Evolutionary conservation across 2,329 filamentous ascomycete species (phyloP).

Genomic region (Pseudocercospora vitis): DNA sequence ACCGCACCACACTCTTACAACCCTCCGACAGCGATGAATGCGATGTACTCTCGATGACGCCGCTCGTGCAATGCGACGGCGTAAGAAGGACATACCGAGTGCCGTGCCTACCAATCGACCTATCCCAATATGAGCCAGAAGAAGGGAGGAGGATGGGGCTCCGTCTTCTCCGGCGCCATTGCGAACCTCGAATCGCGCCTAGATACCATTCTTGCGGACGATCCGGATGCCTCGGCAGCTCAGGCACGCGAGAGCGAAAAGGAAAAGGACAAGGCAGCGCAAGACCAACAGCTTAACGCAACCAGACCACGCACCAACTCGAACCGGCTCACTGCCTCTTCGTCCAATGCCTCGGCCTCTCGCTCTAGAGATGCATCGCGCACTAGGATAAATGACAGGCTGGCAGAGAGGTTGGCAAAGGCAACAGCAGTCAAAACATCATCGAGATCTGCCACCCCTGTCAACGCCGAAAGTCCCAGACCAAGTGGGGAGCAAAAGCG

Average conservation of each 20-base stretch:
- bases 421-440: constrained; percentile 74
- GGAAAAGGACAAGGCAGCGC: constrained; percentile 43
- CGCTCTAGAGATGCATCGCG: constrained; percentile 64
- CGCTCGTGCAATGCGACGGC: constrained; percentile 29
- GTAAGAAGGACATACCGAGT: constrained; percentile 18
- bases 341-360: constrained; percentile 42
- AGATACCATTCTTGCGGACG: constrained; percentile 86
- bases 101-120: not conserved
- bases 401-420: constrained; percentile 86
- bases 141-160: constrained; percentile 43
- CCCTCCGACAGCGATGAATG: not conserved
- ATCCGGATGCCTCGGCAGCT: constrained; percentile 57
- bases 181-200: constrained; percentile 90
- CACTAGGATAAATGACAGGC: constrained; percentile 70
- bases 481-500: constrained; percentile 47
- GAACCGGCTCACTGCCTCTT: constrained; percentile 26
- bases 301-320: constrained; percentile 28
- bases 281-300: constrained; percentile 29
- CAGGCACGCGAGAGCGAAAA: too few species aligned
- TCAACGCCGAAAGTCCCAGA: constrained; percentile 45
- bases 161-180: constrained; percentile 82
- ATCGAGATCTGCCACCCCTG: constrained; percentile 57
- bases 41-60: constrained; percentile 12
- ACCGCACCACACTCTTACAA: not conserved
- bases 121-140: constrained; percentile 22